Base-by-base conservation (phyloP, 2,329 filamentous ascomycete species). In the Akanthomyces uredinophilus region DNA sequence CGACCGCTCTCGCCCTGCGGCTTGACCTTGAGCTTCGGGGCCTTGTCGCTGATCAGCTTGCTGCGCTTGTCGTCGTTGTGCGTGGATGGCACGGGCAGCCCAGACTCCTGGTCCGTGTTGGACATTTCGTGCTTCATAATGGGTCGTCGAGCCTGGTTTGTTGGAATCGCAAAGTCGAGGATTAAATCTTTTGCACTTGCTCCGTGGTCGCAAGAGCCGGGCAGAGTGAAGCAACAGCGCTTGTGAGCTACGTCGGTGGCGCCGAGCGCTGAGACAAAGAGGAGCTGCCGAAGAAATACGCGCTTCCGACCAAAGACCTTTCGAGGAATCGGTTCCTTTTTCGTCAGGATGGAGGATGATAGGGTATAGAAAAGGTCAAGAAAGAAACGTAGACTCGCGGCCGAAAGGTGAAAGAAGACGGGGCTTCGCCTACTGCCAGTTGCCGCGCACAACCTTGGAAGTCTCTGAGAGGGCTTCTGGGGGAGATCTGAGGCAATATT, bases 1-100 rank as follows among this genome's bases (percentile, higher is more conserved):
- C 80, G 75, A 14, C 79, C 79, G 67, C 77, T 79, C 67, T 83
- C 78, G 59, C 80, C 80, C 22, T 65, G 65, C 5, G 68, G 66
- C 46, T 70, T 70, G 60, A 73, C 65, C 29, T 61, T 46, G 49
- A 61, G 32, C 22, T 14, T 54, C 24, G 10, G 47, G 14, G 47
- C 57, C 47, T 63, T 63, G 53, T 66, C 60, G n/a, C 63, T 39
- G 52, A 47, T 64, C 29, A 64, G 60, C 20, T 56, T 60, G 52
- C 55, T 63, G 16, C 63, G 65, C 59, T 67, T 70, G 62, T 56
- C 64, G 51, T 69, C 62, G 57, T 35, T 65, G 65, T 69, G 68
- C 10, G 70, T 71, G 43, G 62, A 70, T n/a, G 71, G 72, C 11
- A 66, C 57, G 11, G 71, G 71, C 7, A 73, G 65, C 61, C 41